Evolutionary conservation across 2,329 filamentous ascomycete species (phyloP).

Genomic region (Balansia obtecta): DNA sequence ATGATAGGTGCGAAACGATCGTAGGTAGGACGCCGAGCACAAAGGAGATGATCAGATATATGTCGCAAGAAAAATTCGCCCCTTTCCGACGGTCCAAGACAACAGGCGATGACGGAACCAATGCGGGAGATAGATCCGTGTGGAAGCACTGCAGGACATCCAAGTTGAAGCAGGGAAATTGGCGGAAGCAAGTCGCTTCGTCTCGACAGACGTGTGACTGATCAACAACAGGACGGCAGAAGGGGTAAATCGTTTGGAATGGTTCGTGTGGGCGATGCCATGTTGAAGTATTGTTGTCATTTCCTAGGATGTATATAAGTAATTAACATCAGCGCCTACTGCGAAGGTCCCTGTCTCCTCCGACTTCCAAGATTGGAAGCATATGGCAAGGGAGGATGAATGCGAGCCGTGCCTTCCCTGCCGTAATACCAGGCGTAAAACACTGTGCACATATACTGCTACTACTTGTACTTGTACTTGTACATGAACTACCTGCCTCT

Average conservation of each 20-base stretch:
- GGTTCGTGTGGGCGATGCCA: neutral
- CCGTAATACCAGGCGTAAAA: neutral
- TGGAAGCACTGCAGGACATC: neutral
- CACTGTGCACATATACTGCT: too few species aligned
- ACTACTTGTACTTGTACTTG: neutral
- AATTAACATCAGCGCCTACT: too few species aligned
- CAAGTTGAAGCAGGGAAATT: neutral
- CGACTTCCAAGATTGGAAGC: too few species aligned
- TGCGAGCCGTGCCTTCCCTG: slow-evolving; percentile 1
- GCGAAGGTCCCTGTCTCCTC: too few species aligned
- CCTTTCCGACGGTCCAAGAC: neutral
- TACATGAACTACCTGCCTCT: too few species aligned
- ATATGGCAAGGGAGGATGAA: neutral
- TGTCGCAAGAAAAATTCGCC: neutral
- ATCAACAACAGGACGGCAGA: neutral
- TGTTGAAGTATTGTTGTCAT: neutral
- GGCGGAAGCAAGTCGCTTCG: neutral
- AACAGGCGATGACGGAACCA: neutral
- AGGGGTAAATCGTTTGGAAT: neutral
- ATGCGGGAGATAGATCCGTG: neutral
- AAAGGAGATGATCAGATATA: neutral
- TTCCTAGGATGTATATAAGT: neutral
- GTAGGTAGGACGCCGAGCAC: neutral
- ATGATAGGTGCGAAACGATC: too few species aligned
- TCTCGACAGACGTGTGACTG: neutral